phyloP scores from a whole-genome alignment of 2,329 filamentous ascomycete species.

The Aureobasidium sp. region DNA sequence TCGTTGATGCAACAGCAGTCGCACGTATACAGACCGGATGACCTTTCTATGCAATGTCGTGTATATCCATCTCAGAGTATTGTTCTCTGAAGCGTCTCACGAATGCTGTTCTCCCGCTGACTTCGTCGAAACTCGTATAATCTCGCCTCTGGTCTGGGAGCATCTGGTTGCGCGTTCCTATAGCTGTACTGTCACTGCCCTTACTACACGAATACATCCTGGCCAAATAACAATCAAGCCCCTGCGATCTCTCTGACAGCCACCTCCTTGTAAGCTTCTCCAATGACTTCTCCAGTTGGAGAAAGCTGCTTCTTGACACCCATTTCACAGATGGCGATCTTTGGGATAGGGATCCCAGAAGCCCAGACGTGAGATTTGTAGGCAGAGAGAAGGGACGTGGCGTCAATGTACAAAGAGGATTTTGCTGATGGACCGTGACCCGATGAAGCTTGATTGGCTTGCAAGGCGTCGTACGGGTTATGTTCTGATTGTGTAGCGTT shows the following conservation, averaged over 20 bases:
- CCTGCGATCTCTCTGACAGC: conserved; percentile 19
- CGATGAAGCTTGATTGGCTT: conserved; percentile 18
- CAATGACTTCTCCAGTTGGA: conserved; percentile 41
- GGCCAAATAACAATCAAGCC: too few relatives aligned
- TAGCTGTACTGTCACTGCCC: too few relatives aligned
- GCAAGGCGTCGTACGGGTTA: background rate
- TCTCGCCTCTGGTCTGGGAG: too few relatives aligned
- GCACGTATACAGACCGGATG: background rate
- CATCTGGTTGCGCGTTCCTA: too few relatives aligned
- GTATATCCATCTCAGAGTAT: too few relatives aligned
- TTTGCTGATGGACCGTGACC: conserved; percentile 30
- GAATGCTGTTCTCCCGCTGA: too few relatives aligned
- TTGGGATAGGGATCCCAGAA: conserved; percentile 58
- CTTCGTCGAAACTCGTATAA: too few relatives aligned
- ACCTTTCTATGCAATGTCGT: too few relatives aligned
- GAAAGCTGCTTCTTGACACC: conserved; percentile 63
- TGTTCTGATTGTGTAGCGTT: background rate
- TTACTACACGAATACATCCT: too few relatives aligned
- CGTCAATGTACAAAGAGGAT: conserved; percentile 37
- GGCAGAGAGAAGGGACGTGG: conserved; percentile 37
- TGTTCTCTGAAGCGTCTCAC: too few relatives aligned
- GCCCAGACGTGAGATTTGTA: conserved; percentile 67
- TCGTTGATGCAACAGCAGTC: background rate
- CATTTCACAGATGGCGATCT: conserved; percentile 78
- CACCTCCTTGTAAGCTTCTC: conserved; percentile 48